A percentile compares a stretch with the other conserved stretches of the same genome.
Conservation (phyloP, 2,329 filamentous ascomycete genomes). For the Calycina marina region DNA sequence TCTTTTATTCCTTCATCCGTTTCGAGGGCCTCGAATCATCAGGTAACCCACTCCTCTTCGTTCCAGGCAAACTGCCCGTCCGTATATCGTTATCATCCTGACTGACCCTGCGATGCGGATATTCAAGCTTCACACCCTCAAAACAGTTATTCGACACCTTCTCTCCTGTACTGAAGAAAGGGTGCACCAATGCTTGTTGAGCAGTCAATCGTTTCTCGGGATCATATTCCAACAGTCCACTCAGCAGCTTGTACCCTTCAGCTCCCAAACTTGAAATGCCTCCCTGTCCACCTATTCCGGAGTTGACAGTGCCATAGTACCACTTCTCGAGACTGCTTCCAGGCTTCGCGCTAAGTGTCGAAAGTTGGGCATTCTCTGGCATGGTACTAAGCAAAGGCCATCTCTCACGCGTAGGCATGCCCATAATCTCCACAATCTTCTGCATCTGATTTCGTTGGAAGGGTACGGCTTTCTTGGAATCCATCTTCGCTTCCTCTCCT, state of each 20-base stretch:
- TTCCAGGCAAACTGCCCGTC: conserved; percentile 78
- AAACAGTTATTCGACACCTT: conserved; percentile 75
- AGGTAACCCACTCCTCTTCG: conserved; percentile 72
- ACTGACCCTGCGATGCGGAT: conserved; percentile 79
- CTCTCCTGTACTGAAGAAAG: conserved; percentile 64
- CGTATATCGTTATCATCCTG: conserved; percentile 93
- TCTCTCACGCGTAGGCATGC: conserved; percentile 71
- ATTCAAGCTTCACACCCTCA: conserved; percentile 74
- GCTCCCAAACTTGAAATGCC: conserved; percentile 41
- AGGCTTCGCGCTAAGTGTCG: conserved; percentile 32
- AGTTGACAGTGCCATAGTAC: conserved; percentile 58
- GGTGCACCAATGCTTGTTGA: conserved; percentile 73
- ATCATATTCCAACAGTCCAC: conserved; percentile 81
- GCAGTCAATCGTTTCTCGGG: conserved; percentile 79
- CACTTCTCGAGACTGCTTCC: conserved; percentile 53
- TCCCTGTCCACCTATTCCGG: conserved; percentile 32
- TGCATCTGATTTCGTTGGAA: conserved; percentile 99
- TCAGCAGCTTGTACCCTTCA: conserved; percentile 72
- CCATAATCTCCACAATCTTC: conserved; percentile 95
- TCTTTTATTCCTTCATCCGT: conserved; percentile 44
- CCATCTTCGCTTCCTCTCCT: conserved; percentile 97
- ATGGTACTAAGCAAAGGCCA: conserved; percentile 78
- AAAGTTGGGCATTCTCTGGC: conserved; percentile 70
- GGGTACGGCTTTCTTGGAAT: conserved; percentile 91
- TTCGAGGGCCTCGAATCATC: conserved; percentile 59